phyloP scores from a whole-genome alignment of 345 rosid species.

The Lepidium sativum region DNA sequence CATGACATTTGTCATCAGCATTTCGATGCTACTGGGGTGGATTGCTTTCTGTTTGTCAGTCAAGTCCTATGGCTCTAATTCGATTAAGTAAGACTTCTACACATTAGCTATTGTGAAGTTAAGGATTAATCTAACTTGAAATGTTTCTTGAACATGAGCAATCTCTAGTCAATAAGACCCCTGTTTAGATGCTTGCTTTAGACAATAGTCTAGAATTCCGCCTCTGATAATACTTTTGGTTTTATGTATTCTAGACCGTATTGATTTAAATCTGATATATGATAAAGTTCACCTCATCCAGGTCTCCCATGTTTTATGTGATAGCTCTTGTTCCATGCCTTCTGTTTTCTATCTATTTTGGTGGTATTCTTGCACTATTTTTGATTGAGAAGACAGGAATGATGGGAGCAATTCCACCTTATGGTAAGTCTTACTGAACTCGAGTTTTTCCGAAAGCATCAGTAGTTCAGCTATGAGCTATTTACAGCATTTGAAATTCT shows the following conservation, averaged over 20 bases:
- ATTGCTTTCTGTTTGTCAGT: constrained; percentile 42
- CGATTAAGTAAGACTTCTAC: constrained; percentile 41
- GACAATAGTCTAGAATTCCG: background rate
- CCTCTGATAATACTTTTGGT: background rate
- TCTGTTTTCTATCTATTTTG: constrained; percentile 60
- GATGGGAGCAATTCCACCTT: constrained; percentile 90
- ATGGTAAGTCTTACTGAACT: constrained; percentile 49
- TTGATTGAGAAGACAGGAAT: constrained; percentile 95
- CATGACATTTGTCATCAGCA: constrained; percentile 47
- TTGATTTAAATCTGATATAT: background rate
- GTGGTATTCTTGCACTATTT: constrained; percentile 71
- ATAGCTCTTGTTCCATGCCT: constrained; percentile 74
- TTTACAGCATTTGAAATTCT: background rate
- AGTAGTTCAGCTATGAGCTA: background rate
- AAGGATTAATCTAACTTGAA: background rate
- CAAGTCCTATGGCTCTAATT: constrained; percentile 40
- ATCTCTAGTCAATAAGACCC: background rate
- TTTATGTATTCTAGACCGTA: background rate
- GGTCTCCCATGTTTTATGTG: constrained; percentile 57
- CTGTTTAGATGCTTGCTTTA: background rate
- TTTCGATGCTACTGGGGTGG: constrained; percentile 82
- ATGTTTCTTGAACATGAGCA: background rate
- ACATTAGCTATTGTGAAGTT: background rate
- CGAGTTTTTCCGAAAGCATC: background rate
- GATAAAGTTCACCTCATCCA: constrained; percentile 38